Evolutionary conservation across 139 green algal species (phyloP).

Genomic region (Coelastrella sp.): DNA sequence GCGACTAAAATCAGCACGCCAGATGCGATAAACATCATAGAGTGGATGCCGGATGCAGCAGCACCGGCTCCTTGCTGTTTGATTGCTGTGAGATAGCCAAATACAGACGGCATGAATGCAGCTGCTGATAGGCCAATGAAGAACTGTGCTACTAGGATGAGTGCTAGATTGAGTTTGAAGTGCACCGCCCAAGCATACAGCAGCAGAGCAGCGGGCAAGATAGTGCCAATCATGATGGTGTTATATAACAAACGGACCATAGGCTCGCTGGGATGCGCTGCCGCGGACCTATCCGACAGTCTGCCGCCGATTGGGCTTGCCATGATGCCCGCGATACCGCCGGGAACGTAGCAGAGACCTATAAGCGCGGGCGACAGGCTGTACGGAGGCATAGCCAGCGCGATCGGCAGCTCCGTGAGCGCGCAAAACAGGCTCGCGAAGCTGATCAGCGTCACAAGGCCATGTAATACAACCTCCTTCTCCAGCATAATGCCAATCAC

Average conservation of each 20-base stretch:
- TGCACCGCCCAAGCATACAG: conserved; percentile 36
- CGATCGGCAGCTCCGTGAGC: conserved; percentile 13
- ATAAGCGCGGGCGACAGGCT: conserved; percentile 14
- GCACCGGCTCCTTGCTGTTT: conserved; percentile 4
- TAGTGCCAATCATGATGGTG: not conserved
- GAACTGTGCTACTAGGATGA: not conserved
- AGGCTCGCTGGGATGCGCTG: not conserved
- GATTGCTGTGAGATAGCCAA: conserved; percentile 3
- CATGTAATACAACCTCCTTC: not conserved
- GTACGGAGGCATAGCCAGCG: not conserved
- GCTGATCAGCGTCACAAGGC: conserved; percentile 1
- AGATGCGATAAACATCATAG: conserved; percentile 29
- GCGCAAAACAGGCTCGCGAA: conserved; percentile 11
- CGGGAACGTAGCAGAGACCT: conserved; percentile 1
- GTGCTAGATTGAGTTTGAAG: not conserved
- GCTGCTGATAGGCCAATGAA: not conserved
- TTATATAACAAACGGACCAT: not conserved
- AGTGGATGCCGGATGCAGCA: conserved; percentile 24
- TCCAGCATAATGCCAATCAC: conserved; percentile 3
- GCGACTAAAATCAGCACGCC: conserved; percentile 18
- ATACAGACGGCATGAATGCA: not conserved
- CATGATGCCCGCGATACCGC: conserved; percentile 2
- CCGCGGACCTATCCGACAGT: conserved; percentile 6
- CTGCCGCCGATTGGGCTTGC: conserved; percentile 1
- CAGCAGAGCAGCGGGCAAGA: conserved; percentile 25